Evolutionary conservation across 2,329 filamentous ascomycete genomes (phyloP).

Genomic region (Colletotrichum simmondsii): DNA sequence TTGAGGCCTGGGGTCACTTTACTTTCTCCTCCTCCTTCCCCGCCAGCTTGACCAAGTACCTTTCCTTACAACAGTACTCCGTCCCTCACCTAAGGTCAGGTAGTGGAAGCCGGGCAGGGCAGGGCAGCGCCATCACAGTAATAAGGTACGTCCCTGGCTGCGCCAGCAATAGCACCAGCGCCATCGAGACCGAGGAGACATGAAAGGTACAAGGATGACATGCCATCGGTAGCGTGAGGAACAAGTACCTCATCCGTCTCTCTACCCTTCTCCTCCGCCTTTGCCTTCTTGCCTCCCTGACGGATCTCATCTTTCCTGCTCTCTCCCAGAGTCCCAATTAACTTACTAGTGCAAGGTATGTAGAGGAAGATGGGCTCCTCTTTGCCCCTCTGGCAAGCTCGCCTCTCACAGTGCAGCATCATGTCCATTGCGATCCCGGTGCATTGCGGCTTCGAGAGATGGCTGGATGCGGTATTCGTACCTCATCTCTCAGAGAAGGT

Average conservation of each 20-base stretch:
- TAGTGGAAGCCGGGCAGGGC: too few relatives aligned
- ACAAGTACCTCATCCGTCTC: not conserved
- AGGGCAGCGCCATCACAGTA: not conserved
- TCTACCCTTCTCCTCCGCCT: not conserved
- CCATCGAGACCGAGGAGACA: not conserved
- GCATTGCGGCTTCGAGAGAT: not conserved
- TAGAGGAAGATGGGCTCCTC: not conserved
- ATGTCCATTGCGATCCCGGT: not conserved
- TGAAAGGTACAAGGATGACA: not conserved
- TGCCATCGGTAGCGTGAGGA: rapidly evolving
- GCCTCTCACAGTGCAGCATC: not conserved
- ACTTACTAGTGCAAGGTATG: too few relatives aligned
- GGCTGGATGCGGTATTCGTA: not conserved
- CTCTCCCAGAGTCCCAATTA: not conserved
- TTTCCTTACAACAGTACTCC: too few relatives aligned
- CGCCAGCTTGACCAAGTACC: not conserved
- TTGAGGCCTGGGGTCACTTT: not conserved
- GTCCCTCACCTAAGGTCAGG: too few relatives aligned
- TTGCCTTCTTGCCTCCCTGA: not conserved
- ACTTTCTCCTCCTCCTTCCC: too few relatives aligned
- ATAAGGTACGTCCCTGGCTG: not conserved
- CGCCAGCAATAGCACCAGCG: not conserved
- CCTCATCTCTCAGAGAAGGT: not conserved
- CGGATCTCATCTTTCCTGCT: not conserved
- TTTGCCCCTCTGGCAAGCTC: not conserved